phyloP scores from a whole-genome alignment of 2,329 filamentous ascomycete species.

The Aspergillus sp. region DNA sequence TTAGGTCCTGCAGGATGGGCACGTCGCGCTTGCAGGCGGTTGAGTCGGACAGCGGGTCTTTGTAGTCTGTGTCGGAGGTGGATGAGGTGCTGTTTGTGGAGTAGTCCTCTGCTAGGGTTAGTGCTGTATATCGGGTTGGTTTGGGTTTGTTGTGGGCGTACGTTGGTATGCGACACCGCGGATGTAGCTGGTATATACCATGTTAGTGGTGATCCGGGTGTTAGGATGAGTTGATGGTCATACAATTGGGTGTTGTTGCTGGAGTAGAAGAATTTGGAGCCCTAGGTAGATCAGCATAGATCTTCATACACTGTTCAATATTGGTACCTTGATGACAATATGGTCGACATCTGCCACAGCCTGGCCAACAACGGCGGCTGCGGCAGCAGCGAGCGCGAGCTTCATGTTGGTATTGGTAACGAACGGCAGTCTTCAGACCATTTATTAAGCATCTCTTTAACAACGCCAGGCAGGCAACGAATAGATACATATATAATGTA shows the following conservation, averaged over 20 bases:
- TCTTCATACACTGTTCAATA: neutral
- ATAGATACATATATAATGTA: neutral
- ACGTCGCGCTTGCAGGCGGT: slow-evolving; percentile 77
- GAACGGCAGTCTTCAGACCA: neutral
- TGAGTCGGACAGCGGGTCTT: slow-evolving; percentile 75
- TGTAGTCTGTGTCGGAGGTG: slow-evolving; percentile 58
- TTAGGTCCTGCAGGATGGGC: slow-evolving; percentile 71
- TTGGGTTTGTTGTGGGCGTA: slow-evolving; percentile 26
- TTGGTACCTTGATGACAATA: slow-evolving; percentile 8
- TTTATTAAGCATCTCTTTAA: neutral
- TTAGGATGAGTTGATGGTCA: slow-evolving; percentile 18
- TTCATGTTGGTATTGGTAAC: slow-evolving; percentile 3
- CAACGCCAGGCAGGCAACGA: neutral
- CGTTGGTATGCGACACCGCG: slow-evolving; percentile 90
- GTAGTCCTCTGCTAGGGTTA: slow-evolving; percentile 56
- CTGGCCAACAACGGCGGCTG: slow-evolving; percentile 4
- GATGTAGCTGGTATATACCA: slow-evolving; percentile 60
- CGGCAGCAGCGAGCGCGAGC: slow-evolving; percentile 10
- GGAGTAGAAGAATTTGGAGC: slow-evolving; percentile 83
- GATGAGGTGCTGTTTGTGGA: slow-evolving; percentile 54
- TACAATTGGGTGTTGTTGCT: slow-evolving; percentile 72
- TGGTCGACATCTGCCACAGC: slow-evolving; percentile 6
- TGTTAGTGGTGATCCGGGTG: neutral
- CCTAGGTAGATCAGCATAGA: slow-evolving; percentile 41
- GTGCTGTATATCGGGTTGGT: neutral